Evolutionary conservation across 2,329 filamentous ascomycete genomes (phyloP), one percentile per base, ranked within the genome.

Genomic region (Trichoderma endophyticum): DNA sequence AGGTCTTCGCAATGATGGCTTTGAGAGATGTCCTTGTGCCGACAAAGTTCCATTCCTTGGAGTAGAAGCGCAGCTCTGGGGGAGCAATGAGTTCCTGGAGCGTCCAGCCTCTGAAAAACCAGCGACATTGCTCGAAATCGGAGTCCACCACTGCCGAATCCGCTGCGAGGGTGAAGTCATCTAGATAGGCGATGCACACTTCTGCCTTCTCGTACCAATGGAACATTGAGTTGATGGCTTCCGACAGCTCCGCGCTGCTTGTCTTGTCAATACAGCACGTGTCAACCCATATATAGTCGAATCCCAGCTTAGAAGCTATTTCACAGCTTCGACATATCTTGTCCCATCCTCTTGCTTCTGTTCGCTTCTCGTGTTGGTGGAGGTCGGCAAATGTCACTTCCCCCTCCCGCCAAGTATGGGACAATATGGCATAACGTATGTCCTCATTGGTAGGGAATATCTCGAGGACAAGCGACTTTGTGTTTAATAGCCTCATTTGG

Each of bases 191-290:
- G 28, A 78, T 74, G 64, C 78, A 80, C 9, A 78, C 70, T 3
- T 51, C 43, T 1, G 79, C 76, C 18, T 76, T 72, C 6, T 76
- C 75, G 56, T 80, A 80, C 79, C 79, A 80, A 6, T 76, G 74
- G 63, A 79, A 80, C 79, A 80, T 80, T 65, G 78, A 80, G 54
- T 79, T 79, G 72, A 79, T 79, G 30, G 77, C 77, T 24, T 79
- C 77, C 3, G 77, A 79, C 5, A 79, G 78, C 63, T 80, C 79
- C 1, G 79, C 77, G 15, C 77, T 79, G 63, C 77, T 79, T 8
- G 73, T 75, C 67, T 79, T 80, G 61, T 80, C 79, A 21, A 80
- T 80, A 59, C 79, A 80, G 61, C 77, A 79, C 0, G 78, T 80
- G 21, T 80, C 79, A 24, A 79, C 75, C 79, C 79, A 80, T 7